Evolutionary conservation across 352 stramenopile species (phyloP).

Genomic region (Globisporangium mamillatum): DNA sequence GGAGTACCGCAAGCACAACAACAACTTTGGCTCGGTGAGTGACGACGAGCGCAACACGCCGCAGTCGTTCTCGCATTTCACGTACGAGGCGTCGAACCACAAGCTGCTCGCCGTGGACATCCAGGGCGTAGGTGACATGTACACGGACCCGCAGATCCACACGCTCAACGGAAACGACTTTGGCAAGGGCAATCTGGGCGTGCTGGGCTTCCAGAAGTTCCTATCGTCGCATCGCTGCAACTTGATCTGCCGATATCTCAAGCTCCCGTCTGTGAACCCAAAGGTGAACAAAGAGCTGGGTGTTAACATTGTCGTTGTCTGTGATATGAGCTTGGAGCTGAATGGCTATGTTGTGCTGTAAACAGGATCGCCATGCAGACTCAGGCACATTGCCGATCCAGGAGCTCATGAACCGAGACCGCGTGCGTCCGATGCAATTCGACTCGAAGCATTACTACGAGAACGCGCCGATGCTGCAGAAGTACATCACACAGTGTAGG

Average conservation of each 20-base stretch:
- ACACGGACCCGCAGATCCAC: slow-evolving; percentile 94
- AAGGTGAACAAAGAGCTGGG: slow-evolving; percentile 29
- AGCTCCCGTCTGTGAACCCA: slow-evolving; percentile 75
- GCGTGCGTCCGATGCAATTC: slow-evolving; percentile 67
- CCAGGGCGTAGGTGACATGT: slow-evolving; percentile 94
- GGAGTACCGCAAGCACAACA: slow-evolving; percentile 88
- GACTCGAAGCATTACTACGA: slow-evolving; percentile 88
- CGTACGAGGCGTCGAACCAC: slow-evolving; percentile 92
- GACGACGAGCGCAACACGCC: slow-evolving; percentile 84
- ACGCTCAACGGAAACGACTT: slow-evolving; percentile 87
- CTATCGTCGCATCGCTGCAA: slow-evolving; percentile 87
- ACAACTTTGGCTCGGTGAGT: slow-evolving; percentile 85
- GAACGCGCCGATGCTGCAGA: slow-evolving; percentile 82
- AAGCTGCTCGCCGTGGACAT: slow-evolving; percentile 93
- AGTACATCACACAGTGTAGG: slow-evolving; percentile 76
- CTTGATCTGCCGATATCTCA: slow-evolving; percentile 85
- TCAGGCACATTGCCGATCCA: slow-evolving; percentile 74
- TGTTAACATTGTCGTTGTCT: neutral
- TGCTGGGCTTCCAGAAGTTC: slow-evolving; percentile 85
- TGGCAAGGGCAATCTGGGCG: slow-evolving; percentile 84
- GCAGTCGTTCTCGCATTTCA: slow-evolving; percentile 93
- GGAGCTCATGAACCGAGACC: slow-evolving; percentile 77
- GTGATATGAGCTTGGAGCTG: neutral
- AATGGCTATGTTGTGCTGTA: neutral
- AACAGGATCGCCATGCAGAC: slow-evolving; percentile 57